Evolutionary conservation across 352 stramenopile genomes (phyloP), one percentile per base, ranked within the genome.

Genomic region (Globisporangium alternatum): DNA sequence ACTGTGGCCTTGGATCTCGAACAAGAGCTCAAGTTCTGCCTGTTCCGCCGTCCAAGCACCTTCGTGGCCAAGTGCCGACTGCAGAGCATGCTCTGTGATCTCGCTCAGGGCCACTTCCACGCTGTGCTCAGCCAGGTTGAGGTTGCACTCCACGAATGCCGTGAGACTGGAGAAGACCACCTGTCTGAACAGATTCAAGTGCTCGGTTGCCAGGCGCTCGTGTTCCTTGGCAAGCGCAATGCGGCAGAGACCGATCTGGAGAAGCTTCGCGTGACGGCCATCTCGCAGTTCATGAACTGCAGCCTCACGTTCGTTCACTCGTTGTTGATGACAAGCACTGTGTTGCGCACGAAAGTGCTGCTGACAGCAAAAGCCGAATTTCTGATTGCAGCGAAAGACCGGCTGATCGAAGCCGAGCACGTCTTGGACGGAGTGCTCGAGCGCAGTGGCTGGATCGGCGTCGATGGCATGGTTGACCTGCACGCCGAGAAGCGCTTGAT

Each of bases 371-470:
- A 67, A 1, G 17, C 43, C 30, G 22, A 43, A 22, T 5, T 51
- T 19, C 60, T 87, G 19, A 45, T 57, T 1, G 55, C 19, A 39
- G 70, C 67, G 25, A 55, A 30, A 33, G 57, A 72, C 3, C 60
- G 59, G 9, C 63, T 83, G n/a, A 56, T 55, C 30, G 71, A 85
- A 65, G 82, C 79, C 1, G 70, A 86, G 60, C 44, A n/a, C 1
- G 61, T 74, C 5, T 33, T 93, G 30, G 78, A 89, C 61, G 31
- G 22, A 1, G 15, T 88, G 37, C 60, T 93, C 33, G 64, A 76
- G 33, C 72, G 75, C 12, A 73, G 86, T 59, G 84, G 84, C 13
- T 93, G 84, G 84, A 77, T 88, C 35, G 81, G 84, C 3, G 62
- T 78, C 39, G 31, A 31, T 1, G 51, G 28, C 13, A 47, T 56